phyloP scores from a whole-genome alignment of 169 alveolate genomes.

The Prorocentrum cordatum region DNA sequence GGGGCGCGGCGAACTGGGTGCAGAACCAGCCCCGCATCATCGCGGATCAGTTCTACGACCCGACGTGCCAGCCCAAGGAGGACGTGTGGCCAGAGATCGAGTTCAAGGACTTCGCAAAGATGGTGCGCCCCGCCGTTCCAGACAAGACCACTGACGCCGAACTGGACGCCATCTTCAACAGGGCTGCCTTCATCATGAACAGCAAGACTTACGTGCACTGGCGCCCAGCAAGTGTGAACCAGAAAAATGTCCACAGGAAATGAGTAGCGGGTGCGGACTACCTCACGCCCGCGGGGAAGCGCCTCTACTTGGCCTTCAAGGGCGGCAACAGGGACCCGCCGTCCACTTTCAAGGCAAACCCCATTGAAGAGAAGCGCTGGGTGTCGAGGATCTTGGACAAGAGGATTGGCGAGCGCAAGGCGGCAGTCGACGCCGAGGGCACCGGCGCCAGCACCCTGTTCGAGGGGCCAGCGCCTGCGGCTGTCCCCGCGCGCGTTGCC shows the following conservation, averaged over 20 bases:
- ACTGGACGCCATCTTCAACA: slow-evolving; percentile 12
- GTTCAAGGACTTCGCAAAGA: background rate
- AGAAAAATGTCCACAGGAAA: background rate
- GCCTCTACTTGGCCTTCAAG: background rate
- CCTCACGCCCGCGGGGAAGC: background rate
- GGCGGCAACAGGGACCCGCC: background rate
- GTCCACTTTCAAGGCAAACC: background rate
- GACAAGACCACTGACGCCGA: background rate
- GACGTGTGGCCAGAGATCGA: background rate
- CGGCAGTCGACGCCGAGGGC: background rate
- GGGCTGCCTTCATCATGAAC: background rate
- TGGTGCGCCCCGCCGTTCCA: background rate
- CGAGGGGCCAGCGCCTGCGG: too few species aligned
- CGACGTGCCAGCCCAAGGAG: background rate
- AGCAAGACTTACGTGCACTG: background rate
- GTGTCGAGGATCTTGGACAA: background rate
- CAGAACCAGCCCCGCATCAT: slow-evolving; percentile 20
- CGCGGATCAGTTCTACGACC: slow-evolving; percentile 1
- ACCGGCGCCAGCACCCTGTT: background rate
- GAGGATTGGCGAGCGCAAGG: background rate
- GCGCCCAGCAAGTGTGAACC: background rate
- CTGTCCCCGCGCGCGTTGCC: background rate
- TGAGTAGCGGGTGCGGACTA: background rate
- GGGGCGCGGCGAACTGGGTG: slow-evolving; percentile 35
- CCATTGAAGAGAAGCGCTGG: background rate